phyloP scores from a whole-genome alignment of 345 rosid species.

The Ceriops decandra region DNA sequence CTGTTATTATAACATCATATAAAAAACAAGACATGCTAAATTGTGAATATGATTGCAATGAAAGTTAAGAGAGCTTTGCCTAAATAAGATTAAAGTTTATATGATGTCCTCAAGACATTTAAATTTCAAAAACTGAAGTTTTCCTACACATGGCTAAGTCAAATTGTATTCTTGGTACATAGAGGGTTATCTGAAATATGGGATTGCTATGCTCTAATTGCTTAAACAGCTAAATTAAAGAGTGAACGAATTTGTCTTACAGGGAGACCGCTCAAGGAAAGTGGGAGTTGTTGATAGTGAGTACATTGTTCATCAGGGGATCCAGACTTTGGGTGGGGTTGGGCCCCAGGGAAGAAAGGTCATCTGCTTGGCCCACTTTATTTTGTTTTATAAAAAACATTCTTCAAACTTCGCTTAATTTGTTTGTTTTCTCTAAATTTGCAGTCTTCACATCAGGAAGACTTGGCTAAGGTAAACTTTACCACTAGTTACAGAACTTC shows the following conservation, averaged over 20 bases:
- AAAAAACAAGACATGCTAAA: too few relatives aligned
- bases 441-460: constrained; percentile 6
- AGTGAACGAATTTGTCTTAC: constrained; percentile 1
- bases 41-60: too few relatives aligned
- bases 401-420: not conserved
- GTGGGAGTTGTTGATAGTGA: constrained; percentile 92
- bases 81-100: too few relatives aligned
- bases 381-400: not conserved
- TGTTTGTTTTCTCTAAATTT: not conserved
- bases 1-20: too few relatives aligned
- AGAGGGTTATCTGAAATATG: too few relatives aligned
- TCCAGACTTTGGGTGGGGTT: constrained; percentile 80
- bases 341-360: constrained; percentile 34
- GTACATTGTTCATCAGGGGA: constrained; percentile 80
- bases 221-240: not conserved
- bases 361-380: not conserved
- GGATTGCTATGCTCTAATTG: not conserved
- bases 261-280: constrained; percentile 91
- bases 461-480: constrained; percentile 14
- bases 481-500: not conserved
- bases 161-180: too few relatives aligned
- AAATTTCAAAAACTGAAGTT: too few relatives aligned
- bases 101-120: too few relatives aligned
- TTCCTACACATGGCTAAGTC: too few relatives aligned
- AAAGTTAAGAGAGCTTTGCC: too few relatives aligned